phyloP scores from a whole-genome alignment of 345 rosid species.

The Moricandia moricandioides region DNA sequence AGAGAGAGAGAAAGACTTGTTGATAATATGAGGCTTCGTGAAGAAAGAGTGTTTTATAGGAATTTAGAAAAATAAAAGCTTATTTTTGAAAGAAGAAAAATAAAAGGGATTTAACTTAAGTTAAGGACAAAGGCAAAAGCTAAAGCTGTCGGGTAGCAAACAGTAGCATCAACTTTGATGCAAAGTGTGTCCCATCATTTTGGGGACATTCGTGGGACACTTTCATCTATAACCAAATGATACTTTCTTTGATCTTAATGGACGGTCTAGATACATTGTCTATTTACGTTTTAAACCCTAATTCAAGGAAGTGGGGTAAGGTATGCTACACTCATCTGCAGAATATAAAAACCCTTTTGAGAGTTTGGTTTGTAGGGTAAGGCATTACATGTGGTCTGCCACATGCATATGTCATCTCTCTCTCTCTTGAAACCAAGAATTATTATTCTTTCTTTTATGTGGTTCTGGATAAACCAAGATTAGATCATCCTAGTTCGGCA shows the following conservation, averaged over 20 bases:
- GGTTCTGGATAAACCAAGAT: conserved; percentile 29
- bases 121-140: conserved; percentile 66
- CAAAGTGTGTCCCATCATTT: conserved; percentile 46
- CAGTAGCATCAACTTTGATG: conserved; percentile 63
- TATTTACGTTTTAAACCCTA: conserved; percentile 28
- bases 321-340: conserved; percentile 40
- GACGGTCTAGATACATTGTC: conserved; percentile 46
- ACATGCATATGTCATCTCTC: conserved; percentile 36
- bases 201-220: conserved; percentile 85
- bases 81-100: not conserved
- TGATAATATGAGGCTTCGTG: conserved; percentile 33
- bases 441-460: conserved; percentile 21
- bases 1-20: conserved; percentile 6
- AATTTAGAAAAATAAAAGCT: not conserved
- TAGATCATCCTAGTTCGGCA: conserved; percentile 4
- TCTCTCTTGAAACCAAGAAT: conserved; percentile 1
- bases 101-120: conserved; percentile 7
- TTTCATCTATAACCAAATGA: conserved; percentile 56
- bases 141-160: conserved; percentile 47
- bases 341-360: conserved; percentile 7
- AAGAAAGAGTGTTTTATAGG: conserved; percentile 43
- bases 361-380: conserved; percentile 42
- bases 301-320: conserved; percentile 43
- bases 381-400: conserved; percentile 45
- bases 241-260: conserved; percentile 19